These are phyloP conservation scores for Diversispora eburnea DNA, from an alignment of 192 early-diverging fungal species.

Conservation along the genomic window DNA sequence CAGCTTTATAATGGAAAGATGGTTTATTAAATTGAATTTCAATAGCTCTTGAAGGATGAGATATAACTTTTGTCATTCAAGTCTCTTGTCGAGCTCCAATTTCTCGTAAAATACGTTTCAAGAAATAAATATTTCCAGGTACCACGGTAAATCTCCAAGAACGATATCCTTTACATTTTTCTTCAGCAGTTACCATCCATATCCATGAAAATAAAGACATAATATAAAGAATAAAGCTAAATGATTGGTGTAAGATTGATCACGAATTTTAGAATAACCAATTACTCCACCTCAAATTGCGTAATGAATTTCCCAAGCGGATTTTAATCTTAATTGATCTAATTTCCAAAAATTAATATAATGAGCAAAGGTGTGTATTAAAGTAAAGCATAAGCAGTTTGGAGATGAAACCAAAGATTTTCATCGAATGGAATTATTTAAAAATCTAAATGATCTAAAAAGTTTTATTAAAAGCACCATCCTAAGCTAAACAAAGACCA, in stretches of 20 bases:
- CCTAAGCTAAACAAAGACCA: constrained; percentile 51
- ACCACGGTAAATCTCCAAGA: constrained; percentile 49
- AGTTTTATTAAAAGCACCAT: constrained; percentile 51
- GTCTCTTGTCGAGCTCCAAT: constrained; percentile 50
- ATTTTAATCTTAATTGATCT: constrained; percentile 20
- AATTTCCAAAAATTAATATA: constrained; percentile 53
- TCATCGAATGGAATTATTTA: constrained; percentile 72
- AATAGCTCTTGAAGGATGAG: constrained; percentile 68
- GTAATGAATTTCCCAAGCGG: constrained; percentile 29
- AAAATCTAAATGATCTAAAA: constrained; percentile 48
- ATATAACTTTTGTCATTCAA: constrained; percentile 63
- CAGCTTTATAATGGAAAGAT: constrained; percentile 48
- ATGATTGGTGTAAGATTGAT: constrained; percentile 68
- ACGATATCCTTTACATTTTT: constrained; percentile 37
- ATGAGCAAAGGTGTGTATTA: constrained; percentile 57
- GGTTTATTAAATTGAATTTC: constrained; percentile 64
- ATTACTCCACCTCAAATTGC: constrained; percentile 53
- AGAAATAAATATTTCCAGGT: constrained; percentile 52
- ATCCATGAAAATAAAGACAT: constrained; percentile 64
- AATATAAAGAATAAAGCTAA: constrained; percentile 65
- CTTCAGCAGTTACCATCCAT: constrained; percentile 42
- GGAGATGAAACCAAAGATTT: constrained; percentile 75
- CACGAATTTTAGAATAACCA: constrained; percentile 53
- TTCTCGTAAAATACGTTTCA: constrained; percentile 61
- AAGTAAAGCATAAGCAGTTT: constrained; percentile 61